These are phyloP conservation scores for Xylaria sp. DNA, from an alignment of 2,329 filamentous ascomycete genomes.

Conservation along the genomic window DNA sequence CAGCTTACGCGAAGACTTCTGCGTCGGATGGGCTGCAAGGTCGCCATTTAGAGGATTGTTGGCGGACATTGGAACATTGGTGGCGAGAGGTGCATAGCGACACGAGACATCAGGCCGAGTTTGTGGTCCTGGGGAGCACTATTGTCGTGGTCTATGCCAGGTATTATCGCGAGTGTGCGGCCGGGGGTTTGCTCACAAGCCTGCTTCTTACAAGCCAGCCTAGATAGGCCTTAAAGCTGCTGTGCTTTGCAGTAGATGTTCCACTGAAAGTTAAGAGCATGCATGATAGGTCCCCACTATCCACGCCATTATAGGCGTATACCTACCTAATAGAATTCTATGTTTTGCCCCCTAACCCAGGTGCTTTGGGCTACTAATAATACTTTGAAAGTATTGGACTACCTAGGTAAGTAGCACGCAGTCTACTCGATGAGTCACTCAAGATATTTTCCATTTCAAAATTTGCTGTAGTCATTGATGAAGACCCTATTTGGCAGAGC, in stretches of 20 bases:
- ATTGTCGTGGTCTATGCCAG: not conserved
- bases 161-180: constrained; percentile 15
- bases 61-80: constrained; percentile 51
- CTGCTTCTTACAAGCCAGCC: not conserved
- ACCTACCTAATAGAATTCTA: not conserved
- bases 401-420: not conserved
- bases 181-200: constrained; percentile 17
- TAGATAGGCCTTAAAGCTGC: not conserved
- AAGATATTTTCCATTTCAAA: constrained; percentile 26
- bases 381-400: not conserved
- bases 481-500: not conserved
- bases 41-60: constrained; percentile 51
- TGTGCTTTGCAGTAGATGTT: not conserved
- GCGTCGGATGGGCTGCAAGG: constrained; percentile 44
- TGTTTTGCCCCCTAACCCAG: too few species aligned
- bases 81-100: constrained; percentile 50
- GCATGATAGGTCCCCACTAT: not conserved
- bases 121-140: constrained; percentile 32
- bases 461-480: not conserved
- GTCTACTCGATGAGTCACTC: constrained; percentile 27
- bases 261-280: constrained; percentile 4
- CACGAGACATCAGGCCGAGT: constrained; percentile 43
- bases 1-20: constrained; percentile 45
- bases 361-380: not conserved
- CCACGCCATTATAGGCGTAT: not conserved